Conservation (phyloP, 2,329 filamentous ascomycete genomes). For the Thielaviopsis euricoi region DNA sequence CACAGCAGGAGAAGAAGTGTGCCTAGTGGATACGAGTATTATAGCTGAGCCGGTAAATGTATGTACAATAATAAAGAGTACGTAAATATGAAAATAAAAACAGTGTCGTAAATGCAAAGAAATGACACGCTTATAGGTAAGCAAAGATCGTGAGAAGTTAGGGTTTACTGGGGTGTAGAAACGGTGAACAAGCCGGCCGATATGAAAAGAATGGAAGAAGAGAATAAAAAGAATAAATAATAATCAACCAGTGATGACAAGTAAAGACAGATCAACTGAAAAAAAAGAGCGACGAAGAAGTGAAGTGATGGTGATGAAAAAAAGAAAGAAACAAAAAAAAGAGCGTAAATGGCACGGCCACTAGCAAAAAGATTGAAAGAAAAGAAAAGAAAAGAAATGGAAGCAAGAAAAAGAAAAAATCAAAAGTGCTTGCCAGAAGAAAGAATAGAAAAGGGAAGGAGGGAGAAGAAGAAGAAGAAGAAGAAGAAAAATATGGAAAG, state of each 20-base stretch:
- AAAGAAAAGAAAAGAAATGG: conserved; percentile 7
- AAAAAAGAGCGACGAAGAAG: background rate
- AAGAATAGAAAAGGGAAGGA: conserved; percentile 3
- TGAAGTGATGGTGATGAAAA: background rate
- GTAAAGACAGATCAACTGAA: background rate
- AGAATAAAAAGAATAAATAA: background rate
- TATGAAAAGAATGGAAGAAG: background rate
- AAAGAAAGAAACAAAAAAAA: background rate
- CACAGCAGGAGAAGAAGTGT: background rate
- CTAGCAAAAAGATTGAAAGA: conserved; percentile 2
- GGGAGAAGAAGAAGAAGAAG: background rate
- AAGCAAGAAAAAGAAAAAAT: conserved; percentile 1
- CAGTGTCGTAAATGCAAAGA: background rate
- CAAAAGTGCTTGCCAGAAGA: background rate
- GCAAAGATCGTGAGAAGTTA: background rate
- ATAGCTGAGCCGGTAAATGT: no score
- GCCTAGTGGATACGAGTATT: no score
- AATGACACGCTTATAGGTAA: background rate
- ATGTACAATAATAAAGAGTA: background rate
- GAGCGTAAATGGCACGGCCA: background rate
- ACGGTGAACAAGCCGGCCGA: background rate
- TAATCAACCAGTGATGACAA: background rate
- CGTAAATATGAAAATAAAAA: background rate
- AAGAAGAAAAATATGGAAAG: background rate
- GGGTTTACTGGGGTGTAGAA: background rate